Conservation (phyloP, 1,139 yeast species). For the Debaryomyces nepalensis region DNA sequence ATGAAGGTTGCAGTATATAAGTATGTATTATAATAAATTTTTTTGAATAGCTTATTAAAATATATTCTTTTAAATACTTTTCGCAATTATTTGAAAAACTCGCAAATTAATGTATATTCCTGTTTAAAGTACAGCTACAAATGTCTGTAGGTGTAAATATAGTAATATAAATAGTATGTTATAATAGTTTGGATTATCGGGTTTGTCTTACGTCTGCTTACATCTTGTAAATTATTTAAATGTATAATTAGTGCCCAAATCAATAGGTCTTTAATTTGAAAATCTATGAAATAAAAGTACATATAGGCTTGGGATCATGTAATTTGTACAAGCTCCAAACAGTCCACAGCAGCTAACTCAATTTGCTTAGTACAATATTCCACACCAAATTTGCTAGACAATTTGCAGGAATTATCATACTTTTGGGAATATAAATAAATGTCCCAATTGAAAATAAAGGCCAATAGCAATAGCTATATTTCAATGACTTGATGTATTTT, state of each 20-base stretch:
- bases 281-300: constrained; percentile 5
- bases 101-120: not conserved
- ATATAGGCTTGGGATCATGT: too few relatives aligned
- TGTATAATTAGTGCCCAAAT: too few relatives aligned
- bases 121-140: not conserved
- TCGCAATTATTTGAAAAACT: constrained; percentile 1
- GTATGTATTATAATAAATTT: not conserved
- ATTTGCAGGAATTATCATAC: constrained; percentile 59
- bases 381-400: constrained; percentile 61
- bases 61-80: not conserved
- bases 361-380: constrained; percentile 55
- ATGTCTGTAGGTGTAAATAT: too few relatives aligned
- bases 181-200: too few relatives aligned
- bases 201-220: too few relatives aligned
- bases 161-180: too few relatives aligned
- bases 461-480: constrained; percentile 61
- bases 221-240: too few relatives aligned
- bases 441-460: constrained; percentile 58
- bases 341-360: too few relatives aligned
- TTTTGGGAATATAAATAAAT: constrained; percentile 52
- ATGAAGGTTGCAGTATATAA: not conserved
- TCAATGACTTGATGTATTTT: constrained; percentile 52
- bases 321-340: too few relatives aligned
- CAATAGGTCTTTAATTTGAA: not conserved
- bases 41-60: not conserved